Percentiles rank a stretch among this genome's conserved stretches.
These are phyloP conservation scores for Xylariaceae sp. DNA, from an alignment of 2,329 filamentous ascomycete genomes.

Conservation along the genomic window DNA sequence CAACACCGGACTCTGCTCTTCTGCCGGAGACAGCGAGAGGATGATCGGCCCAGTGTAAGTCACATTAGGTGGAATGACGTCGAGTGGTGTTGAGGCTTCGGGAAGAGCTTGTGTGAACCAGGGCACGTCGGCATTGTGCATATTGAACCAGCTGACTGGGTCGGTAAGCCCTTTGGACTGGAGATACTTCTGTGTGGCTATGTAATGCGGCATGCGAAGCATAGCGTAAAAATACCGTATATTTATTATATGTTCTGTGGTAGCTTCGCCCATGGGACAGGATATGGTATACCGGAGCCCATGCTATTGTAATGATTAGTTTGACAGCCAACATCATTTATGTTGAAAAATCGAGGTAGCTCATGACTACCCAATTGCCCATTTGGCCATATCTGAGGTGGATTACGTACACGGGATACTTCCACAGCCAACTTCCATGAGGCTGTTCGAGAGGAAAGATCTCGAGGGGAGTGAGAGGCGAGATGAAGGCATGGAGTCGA, in stretches of 20 bases:
- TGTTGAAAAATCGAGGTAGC: too few species aligned
- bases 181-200: constrained; percentile 13
- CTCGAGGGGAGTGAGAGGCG: constrained; percentile 26
- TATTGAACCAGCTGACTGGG: constrained; percentile 15
- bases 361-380: too few species aligned
- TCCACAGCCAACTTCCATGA: constrained; percentile 27
- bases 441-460: constrained; percentile 27
- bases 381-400: too few species aligned
- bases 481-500: constrained; percentile 29
- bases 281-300: constrained; percentile 31
- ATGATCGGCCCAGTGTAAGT: constrained; percentile 29
- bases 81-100: constrained; percentile 28
- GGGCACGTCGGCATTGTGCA: constrained; percentile 22
- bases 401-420: constrained; percentile 32
- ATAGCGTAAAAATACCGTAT: constrained; percentile 22
- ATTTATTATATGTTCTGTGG: constrained; percentile 31
- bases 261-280: constrained; percentile 29
- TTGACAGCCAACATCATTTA: not conserved
- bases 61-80: constrained; percentile 29
- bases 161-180: constrained; percentile 24
- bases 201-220: constrained; percentile 18
- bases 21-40: constrained; percentile 18
- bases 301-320: constrained; percentile 11
- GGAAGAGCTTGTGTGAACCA: constrained; percentile 27
- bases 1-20: constrained; percentile 22